Evolutionary conservation across 768 basidiomycete species (phyloP).

Genomic region (Coprinopsis cinerea): DNA sequence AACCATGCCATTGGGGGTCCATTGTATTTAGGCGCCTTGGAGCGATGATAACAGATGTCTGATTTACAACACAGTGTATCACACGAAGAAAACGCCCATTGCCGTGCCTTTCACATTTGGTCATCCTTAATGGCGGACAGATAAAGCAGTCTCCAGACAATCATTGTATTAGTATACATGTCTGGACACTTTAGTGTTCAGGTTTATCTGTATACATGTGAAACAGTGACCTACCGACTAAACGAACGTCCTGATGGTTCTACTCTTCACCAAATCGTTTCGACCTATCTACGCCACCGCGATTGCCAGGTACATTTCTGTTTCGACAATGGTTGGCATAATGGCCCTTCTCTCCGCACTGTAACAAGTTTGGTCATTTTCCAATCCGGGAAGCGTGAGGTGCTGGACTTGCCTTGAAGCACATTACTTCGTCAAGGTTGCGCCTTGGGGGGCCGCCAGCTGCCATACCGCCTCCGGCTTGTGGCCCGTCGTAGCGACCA

Average conservation of each 20-base stretch:
- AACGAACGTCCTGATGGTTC: slow-evolving; percentile 10
- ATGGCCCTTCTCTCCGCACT: slow-evolving; percentile 92
- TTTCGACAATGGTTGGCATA: slow-evolving; percentile 94
- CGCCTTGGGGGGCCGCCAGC: slow-evolving; percentile 44
- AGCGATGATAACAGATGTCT: no score
- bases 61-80: no score
- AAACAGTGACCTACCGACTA: background rate
- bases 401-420: slow-evolving; percentile 64
- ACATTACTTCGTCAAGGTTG: slow-evolving; percentile 78
- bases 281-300: slow-evolving; percentile 71
- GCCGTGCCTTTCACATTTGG: no score
- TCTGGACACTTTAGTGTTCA: no score
- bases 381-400: slow-evolving; percentile 1
- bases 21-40: no score
- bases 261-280: slow-evolving; percentile 34
- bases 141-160: no score
- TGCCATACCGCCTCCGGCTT: slow-evolving; percentile 36
- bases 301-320: slow-evolving; percentile 84
- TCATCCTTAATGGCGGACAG: no score
- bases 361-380: slow-evolving; percentile 9
- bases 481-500: slow-evolving; percentile 74
- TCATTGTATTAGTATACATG: no score
- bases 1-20: no score
- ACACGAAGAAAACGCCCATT: no score
- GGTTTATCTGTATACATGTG: no score